phyloP scores from a whole-genome alignment of 106 monocot genomes.

The Apostasia shenzhenica region DNA sequence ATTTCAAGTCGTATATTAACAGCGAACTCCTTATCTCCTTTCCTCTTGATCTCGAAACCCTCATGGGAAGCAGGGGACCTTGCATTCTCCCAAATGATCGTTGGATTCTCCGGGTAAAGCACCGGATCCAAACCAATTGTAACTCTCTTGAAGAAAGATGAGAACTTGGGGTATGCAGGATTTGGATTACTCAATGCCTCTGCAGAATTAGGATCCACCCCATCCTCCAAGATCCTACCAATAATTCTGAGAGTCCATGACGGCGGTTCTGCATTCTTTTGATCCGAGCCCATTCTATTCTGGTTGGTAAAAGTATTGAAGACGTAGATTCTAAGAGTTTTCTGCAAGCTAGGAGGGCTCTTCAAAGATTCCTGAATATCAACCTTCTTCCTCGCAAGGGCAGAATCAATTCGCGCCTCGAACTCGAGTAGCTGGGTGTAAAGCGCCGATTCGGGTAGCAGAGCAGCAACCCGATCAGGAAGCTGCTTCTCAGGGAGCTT shows the following conservation, averaged over 20 bases:
- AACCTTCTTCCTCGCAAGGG: constrained; percentile 76
- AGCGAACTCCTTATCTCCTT: constrained; percentile 86
- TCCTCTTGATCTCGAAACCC: constrained; percentile 92
- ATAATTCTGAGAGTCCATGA: constrained; percentile 88
- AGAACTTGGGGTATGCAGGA: constrained; percentile 78
- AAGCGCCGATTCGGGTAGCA: constrained; percentile 87
- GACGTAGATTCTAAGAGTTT: constrained; percentile 77
- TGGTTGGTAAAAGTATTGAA: constrained; percentile 89
- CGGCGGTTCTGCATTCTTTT: constrained; percentile 51
- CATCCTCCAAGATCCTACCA: constrained; percentile 78
- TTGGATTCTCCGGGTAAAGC: constrained; percentile 80
- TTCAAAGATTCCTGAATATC: constrained; percentile 91
- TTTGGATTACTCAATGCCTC: constrained; percentile 41
- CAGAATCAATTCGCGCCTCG: constrained; percentile 80
- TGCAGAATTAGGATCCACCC: constrained; percentile 42
- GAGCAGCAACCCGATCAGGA: constrained; percentile 87
- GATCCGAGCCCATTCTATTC: constrained; percentile 18
- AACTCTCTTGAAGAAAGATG: constrained; percentile 77
- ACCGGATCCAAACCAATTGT: constrained; percentile 54
- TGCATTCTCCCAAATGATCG: constrained; percentile 78
- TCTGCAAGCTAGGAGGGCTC: constrained; percentile 68
- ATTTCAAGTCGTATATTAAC: constrained; percentile 66
- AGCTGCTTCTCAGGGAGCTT: constrained; percentile 92
- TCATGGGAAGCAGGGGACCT: constrained; percentile 63
- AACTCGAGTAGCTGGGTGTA: constrained; percentile 95